Conservation (phyloP, 1,139 yeast species). For the Eremothecium coryli region DNA sequence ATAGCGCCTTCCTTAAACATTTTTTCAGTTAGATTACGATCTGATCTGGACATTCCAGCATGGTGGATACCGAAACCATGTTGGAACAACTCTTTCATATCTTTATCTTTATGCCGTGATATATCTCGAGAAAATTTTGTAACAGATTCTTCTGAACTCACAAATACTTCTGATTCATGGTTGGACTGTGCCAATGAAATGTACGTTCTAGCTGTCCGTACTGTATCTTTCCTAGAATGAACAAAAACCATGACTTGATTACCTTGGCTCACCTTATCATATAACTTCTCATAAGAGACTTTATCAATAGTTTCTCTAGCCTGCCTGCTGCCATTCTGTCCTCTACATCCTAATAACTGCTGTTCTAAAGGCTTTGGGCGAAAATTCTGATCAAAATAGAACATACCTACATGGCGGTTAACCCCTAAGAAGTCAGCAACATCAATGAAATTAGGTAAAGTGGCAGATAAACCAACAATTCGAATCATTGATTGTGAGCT, state of each 20-base stretch:
- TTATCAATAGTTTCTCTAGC: conserved; percentile 71
- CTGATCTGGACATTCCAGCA: conserved; percentile 93
- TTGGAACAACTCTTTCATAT: conserved; percentile 69
- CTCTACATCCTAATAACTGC: conserved; percentile 76
- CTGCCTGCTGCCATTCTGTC: conserved; percentile 67
- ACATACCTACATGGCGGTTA: conserved; percentile 81
- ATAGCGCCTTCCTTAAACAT: conserved; percentile 81
- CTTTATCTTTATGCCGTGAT: conserved; percentile 66
- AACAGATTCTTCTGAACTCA: conserved; percentile 42
- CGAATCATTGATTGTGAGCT: conserved; percentile 89
- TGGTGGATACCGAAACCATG: conserved; percentile 91
- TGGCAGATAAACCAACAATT: conserved; percentile 94
- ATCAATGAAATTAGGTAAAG: conserved; percentile 86
- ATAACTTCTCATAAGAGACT: conserved; percentile 67
- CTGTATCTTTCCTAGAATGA: conserved; percentile 89
- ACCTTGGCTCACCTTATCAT: conserved; percentile 58
- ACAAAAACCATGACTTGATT: conserved; percentile 96
- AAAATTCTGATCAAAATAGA: conserved; percentile 85
- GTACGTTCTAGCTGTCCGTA: conserved; percentile 67
- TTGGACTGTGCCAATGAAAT: conserved; percentile 58
- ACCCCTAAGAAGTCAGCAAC: conserved; percentile 95
- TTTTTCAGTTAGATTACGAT: conserved; percentile 80
- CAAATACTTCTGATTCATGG: conserved; percentile 50
- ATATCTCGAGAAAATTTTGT: conserved; percentile 55
- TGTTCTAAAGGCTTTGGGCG: conserved; percentile 93